A percentile compares a stretch with the other conserved stretches of the same genome.
Conservation (phyloP, 2,329 filamentous ascomycete genomes). For the Trichoderma endophyticum region DNA sequence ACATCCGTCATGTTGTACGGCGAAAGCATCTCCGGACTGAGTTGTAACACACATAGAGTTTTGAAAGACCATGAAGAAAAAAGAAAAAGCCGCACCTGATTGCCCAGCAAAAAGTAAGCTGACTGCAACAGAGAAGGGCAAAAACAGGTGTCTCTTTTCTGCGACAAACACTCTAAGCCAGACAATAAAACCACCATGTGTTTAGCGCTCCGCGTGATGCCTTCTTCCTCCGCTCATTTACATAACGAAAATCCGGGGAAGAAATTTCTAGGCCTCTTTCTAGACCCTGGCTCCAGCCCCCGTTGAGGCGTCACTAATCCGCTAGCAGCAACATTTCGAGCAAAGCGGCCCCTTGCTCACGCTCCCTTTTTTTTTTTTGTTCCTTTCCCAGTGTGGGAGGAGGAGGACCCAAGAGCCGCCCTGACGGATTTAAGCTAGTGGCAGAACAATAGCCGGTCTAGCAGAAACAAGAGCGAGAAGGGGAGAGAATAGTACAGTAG, state of each 20-base stretch:
- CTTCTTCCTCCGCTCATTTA: background rate
- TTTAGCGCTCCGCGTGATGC: conserved; percentile 12
- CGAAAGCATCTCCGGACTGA: background rate
- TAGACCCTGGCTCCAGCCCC: background rate
- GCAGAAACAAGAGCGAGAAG: background rate
- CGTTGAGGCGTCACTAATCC: background rate
- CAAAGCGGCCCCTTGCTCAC: background rate
- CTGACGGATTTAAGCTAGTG: conserved; percentile 13
- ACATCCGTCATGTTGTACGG: background rate
- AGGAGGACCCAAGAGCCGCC: conserved; percentile 4
- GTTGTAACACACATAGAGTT: background rate
- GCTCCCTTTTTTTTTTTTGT: background rate
- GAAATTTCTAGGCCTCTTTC: conserved; percentile 4
- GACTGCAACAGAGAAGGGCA: background rate
- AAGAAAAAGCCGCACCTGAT: background rate
- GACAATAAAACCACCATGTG: background rate
- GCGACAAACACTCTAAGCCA: background rate
- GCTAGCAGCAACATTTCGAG: background rate
- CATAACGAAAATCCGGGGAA: conserved; percentile 16
- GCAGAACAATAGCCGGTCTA: background rate
- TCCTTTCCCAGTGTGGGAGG: background rate
- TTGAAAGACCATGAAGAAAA: background rate
- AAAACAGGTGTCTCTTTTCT: background rate
- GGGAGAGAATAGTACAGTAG: background rate
- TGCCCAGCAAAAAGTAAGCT: background rate